These are phyloP conservation scores for Puccinia hordei DNA, from an alignment of 1,284 basidiomycete species.

Conservation along the genomic window DNA sequence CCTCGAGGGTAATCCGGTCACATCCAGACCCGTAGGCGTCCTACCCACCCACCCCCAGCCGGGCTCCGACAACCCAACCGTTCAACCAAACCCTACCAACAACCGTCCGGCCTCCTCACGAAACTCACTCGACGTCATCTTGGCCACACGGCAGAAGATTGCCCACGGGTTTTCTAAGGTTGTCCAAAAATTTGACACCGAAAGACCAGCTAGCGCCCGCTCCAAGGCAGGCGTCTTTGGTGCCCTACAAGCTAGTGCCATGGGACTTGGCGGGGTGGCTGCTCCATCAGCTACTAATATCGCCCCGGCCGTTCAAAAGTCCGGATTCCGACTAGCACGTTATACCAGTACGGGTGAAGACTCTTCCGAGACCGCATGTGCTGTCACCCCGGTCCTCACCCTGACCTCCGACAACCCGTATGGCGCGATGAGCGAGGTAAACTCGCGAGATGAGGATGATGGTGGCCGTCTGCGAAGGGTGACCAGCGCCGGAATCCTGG, in stretches of 20 bases:
- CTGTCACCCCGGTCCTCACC: neutral
- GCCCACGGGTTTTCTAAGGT: slow-evolving; percentile 11
- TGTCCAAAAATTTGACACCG: slow-evolving; percentile 5
- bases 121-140: slow-evolving; percentile 6
- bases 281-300: slow-evolving; percentile 30
- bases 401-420: slow-evolving; percentile 13
- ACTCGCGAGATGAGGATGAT: neutral
- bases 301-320: slow-evolving; percentile 29
- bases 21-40: neutral
- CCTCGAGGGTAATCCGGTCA: neutral
- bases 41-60: neutral
- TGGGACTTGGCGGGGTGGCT: slow-evolving; percentile 45
- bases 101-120: neutral
- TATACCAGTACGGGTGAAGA: neutral
- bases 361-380: neutral
- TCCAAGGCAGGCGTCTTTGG: slow-evolving; percentile 45
- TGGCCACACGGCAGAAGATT: neutral
- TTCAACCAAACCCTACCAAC: neutral
- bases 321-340: slow-evolving; percentile 35
- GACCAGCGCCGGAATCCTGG: neutral
- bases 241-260: slow-evolving; percentile 48
- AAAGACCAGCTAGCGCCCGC: slow-evolving; percentile 20
- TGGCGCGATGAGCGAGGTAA: neutral
- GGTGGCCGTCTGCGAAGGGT: neutral
- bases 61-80: neutral